These are phyloP conservation scores for Achaetomiella virescens DNA, from an alignment of 495 filamentous ascomycete species.

Conservation along the genomic window DNA sequence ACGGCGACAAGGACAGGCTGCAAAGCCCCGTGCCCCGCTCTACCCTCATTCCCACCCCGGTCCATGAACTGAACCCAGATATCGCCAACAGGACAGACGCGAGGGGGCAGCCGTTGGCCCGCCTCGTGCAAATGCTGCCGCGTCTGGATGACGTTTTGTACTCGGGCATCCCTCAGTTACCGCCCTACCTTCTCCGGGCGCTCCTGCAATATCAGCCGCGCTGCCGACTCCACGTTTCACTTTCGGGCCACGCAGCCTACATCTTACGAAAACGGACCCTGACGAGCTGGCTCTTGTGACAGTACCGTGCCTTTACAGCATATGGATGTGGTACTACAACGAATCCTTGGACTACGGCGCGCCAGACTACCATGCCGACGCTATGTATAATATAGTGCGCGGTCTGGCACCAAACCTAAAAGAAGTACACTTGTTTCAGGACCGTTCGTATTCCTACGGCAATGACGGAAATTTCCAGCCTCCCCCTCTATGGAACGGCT, in stretches of 20 bases:
- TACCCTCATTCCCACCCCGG: neutral
- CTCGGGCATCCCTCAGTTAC: neutral
- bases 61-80: neutral
- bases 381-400: neutral
- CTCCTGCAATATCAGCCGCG: neutral
- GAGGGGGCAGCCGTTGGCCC: neutral
- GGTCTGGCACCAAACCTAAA: neutral
- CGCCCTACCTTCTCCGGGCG: neutral
- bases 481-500: neutral
- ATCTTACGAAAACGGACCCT: neutral
- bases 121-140: neutral
- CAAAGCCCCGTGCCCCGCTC: neutral
- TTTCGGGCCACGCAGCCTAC: neutral
- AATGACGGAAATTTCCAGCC: neutral
- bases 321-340: neutral
- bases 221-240: neutral
- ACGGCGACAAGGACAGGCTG: constrained; percentile 1
- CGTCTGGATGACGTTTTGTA: neutral
- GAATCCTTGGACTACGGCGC: neutral
- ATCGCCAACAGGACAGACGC: neutral
- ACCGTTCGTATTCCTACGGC: neutral
- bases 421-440: neutral
- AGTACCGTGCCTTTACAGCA: neutral
- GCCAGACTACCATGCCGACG: neutral
- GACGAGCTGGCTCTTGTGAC: neutral